Evolutionary conservation across 2,329 filamentous ascomycete genomes (phyloP), one percentile per base, ranked within the genome.

Genomic region (Penicillium sp.): DNA sequence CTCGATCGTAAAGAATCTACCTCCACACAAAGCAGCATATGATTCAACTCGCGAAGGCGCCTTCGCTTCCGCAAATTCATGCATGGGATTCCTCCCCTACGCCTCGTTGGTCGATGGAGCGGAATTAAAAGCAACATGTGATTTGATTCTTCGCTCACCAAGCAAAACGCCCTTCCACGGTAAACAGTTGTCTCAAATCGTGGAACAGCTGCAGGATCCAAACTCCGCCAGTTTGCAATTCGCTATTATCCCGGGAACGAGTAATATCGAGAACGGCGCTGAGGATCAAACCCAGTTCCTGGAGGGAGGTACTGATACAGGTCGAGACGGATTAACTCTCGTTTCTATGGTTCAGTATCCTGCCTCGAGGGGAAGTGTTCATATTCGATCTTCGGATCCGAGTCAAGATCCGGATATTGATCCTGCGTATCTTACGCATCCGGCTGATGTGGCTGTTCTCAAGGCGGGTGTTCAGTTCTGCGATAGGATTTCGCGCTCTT

Each of bases 291-390:
- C 20, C 7, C 10, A 34, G 12, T 6, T 36, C 8, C 8, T 48
- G 27, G 24, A 24, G 4, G 36, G 27, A 5, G 8, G 26, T 2
- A 10, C 36, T n/a, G 26, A 8, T 18, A 46, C 17, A 20, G 21
- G 44, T 12, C 41, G 29, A 2, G 40, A 37, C 3, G 42, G 55
- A 32, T 54, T 54, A 33, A 52, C 52, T 3, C 49, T 57, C 24
- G 47, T 54, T 10, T 34, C 56, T 23, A 41, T 43, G 32, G 41
- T 46, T 34, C 42, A 51, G 36, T 58, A 60, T 43, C 49, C 52
- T 9, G 18, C 52, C 1, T 54, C 64, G 17, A 48, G 60, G 6
- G 61, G 60, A 7, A 60, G 49, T 17, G 47, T 50, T 5, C 55
- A 60, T 26, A 47, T 54, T n/a, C 41, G 20, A 3, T 46, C 27